phyloP scores from a whole-genome alignment of 306 rosid species.

The Trichosanthes truncata region DNA sequence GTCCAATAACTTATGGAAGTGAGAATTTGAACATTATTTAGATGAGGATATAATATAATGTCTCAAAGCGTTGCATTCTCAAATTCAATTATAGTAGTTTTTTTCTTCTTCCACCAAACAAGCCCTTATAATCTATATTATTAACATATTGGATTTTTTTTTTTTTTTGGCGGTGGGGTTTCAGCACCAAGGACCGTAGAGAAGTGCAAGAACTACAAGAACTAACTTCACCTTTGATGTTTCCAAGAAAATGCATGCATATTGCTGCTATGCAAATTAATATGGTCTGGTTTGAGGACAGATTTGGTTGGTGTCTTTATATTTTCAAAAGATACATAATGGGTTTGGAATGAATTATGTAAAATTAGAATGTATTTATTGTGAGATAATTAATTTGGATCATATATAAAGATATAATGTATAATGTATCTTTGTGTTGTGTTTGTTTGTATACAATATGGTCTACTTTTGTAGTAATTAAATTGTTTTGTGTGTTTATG shows the following conservation, averaged over 20 bases:
- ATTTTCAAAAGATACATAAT: background rate
- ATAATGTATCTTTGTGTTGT: background rate
- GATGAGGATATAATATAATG: too few relatives aligned
- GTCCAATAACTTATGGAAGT: background rate
- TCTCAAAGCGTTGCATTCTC: too few relatives aligned
- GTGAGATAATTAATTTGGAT: background rate
- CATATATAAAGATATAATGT: background rate
- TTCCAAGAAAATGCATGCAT: background rate
- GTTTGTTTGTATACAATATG: background rate
- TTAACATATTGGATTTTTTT: background rate
- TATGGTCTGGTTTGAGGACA: background rate
- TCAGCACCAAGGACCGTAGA: slow-evolving; percentile 91
- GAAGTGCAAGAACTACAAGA: slow-evolving; percentile 60
- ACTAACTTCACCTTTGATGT: background rate
- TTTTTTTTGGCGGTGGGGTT: background rate
- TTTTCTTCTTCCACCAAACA: background rate
- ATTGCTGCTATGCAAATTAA: background rate
- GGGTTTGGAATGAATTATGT: background rate
- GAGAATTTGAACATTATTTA: too few relatives aligned
- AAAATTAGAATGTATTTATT: background rate
- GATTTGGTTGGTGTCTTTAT: background rate
- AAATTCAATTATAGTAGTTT: too few relatives aligned
- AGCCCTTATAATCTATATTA: background rate
- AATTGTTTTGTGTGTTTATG: background rate
- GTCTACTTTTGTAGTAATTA: background rate